Evolutionary conservation across 108 stramenopile genomes (phyloP).

Genomic region (Thalassiosira profunda): DNA sequence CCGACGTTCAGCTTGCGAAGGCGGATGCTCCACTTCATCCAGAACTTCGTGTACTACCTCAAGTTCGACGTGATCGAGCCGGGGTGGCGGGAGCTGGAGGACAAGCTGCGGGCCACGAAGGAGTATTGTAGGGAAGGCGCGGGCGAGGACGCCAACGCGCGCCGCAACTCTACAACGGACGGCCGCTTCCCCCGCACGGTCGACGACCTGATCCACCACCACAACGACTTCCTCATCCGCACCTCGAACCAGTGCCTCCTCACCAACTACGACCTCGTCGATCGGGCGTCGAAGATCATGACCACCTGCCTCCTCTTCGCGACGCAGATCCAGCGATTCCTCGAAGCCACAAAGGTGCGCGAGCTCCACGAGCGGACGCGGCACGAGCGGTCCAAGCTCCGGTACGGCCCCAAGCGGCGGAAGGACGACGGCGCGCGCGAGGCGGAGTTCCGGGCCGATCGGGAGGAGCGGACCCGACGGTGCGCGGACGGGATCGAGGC

Average conservation of each 20-base stretch:
- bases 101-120: constrained; percentile 31
- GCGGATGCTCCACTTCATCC: constrained; percentile 98
- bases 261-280: constrained; percentile 84
- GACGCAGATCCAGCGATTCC: constrained; percentile 87
- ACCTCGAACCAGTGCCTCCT: constrained; percentile 95
- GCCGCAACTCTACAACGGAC: background rate
- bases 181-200: constrained; percentile 64
- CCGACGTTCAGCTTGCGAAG: constrained; percentile 90
- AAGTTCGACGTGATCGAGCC: constrained; percentile 97
- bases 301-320: constrained; percentile 84
- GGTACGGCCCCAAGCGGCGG: constrained; percentile 26
- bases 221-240: constrained; percentile 87
- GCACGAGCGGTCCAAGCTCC: constrained; percentile 44
- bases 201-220: constrained; percentile 88
- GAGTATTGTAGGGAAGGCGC: constrained; percentile 17
- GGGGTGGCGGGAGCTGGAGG: constrained; percentile 86
- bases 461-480: constrained; percentile 39
- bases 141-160: background rate
- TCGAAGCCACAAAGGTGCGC: constrained; percentile 69
- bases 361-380: constrained; percentile 38
- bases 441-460: constrained; percentile 58
- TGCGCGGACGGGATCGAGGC: constrained; percentile 54
- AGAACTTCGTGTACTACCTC: constrained; percentile 98
- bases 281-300: constrained; percentile 74
- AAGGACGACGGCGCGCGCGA: constrained; percentile 28